Evolutionary conservation across 495 filamentous ascomycete species (phyloP), one percentile per base, ranked within the genome.

Genomic region (Thozetella sp.): DNA sequence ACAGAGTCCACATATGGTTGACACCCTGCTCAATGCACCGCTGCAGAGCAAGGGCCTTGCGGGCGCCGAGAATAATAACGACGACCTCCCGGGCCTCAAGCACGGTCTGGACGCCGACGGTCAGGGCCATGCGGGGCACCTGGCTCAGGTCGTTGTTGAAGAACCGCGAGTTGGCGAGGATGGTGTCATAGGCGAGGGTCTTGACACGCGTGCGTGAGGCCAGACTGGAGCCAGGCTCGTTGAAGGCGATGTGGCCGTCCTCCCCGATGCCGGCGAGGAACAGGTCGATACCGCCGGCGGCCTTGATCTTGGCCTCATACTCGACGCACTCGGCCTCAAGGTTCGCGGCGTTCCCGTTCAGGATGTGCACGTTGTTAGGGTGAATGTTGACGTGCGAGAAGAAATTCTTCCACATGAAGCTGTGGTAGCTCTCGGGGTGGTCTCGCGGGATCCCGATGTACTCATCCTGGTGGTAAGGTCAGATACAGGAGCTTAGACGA

Each of bases 331-430:
- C 91, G 25, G 87, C 87, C 55, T 88, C 88, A 0, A 91, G 83
- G 62, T 94, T 87, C 4, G 83, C 73, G 0, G 90, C 90, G 65
- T 91, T 93, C 60, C 91, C 91, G 69, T 94, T 86, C n/a, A 94
- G 83, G 67, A 96, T 92, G 76, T 96, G 84, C 69, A 93, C 90
- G 64, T 93, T 92, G 62, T 80, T 80, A 4, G 92, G 91, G 58
- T 84, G 80, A 57, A 96, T 87, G 66, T 96, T 90, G 66, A 94
- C 87, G 70, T 94, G 91, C 2, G 88, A 90, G 79, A 96, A 96
- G 82, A 94, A 92, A 73, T 94, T 82, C 74, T 88, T 90, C 80
- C 91, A 93, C 92, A 96, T 94, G 78, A 93, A 96, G 56, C 87
- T 88, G 77, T 93, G 91, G 76, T 94, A 94, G 69, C 85, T 90